Evolutionary conservation across 441 rosid species (phyloP).

Genomic region (Corymbia citriodora): DNA sequence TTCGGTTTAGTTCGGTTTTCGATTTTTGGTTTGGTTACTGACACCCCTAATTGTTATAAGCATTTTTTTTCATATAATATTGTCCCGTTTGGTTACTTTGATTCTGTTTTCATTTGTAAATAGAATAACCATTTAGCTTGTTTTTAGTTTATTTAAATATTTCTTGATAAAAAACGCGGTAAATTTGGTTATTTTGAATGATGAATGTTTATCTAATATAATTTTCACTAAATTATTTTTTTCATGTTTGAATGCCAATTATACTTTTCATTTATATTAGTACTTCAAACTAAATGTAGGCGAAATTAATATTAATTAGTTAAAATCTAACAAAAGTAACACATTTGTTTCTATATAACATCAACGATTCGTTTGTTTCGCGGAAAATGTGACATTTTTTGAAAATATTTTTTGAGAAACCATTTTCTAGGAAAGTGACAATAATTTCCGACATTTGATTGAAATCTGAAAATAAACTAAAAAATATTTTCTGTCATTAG

Average conservation of each 20-base stretch:
- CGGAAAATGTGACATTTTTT: too few species aligned
- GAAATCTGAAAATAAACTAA: neutral
- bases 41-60: too few species aligned
- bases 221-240: neutral
- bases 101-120: neutral
- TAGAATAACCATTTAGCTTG: neutral
- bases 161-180: neutral
- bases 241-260: neutral
- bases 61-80: neutral
- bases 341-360: neutral
- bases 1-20: too few species aligned
- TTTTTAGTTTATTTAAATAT: neutral
- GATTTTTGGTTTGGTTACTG: too few species aligned
- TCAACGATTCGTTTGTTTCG: neutral
- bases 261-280: neutral
- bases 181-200: neutral
- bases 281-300: neutral
- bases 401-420: too few species aligned
- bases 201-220: neutral
- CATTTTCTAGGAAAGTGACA: neutral
- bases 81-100: neutral
- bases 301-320: neutral
- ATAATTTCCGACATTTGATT: too few species aligned
- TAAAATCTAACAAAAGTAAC: neutral
- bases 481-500: too few species aligned